Evolutionary conservation across 208 protist genomes (phyloP).

Genomic region (Leishmania amazonensis): DNA sequence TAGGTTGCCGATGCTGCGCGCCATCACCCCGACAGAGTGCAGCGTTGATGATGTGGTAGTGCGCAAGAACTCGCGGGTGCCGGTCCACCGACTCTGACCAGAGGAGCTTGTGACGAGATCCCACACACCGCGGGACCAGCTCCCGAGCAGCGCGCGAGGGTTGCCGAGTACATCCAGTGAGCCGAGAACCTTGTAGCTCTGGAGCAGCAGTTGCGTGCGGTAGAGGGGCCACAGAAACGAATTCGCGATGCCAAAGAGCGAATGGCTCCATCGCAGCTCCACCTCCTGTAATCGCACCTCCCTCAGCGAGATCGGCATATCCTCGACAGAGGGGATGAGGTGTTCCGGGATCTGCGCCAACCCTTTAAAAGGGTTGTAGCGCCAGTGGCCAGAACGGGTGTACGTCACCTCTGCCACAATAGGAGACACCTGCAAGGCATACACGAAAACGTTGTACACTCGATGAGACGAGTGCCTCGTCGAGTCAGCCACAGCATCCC

Average conservation of each 20-base stretch:
- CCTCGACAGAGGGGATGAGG: slow-evolving; percentile 65
- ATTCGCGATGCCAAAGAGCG: slow-evolving; percentile 22
- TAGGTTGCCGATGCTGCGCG: slow-evolving; percentile 55
- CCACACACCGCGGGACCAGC: slow-evolving; percentile 62
- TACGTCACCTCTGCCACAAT: slow-evolving; percentile 50
- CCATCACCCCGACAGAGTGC: slow-evolving; percentile 72
- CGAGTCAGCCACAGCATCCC: not conserved
- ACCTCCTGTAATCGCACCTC: slow-evolving; percentile 36
- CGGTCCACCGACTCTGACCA: slow-evolving; percentile 41
- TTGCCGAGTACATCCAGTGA: slow-evolving; percentile 79
- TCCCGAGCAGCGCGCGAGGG: slow-evolving; percentile 57
- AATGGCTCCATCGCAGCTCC: slow-evolving; percentile 34
- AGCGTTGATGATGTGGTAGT: slow-evolving; percentile 68
- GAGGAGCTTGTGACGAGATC: slow-evolving; percentile 45
- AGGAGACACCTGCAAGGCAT: slow-evolving; percentile 41
- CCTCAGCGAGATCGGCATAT: slow-evolving; percentile 27
- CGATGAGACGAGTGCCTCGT: not conserved
- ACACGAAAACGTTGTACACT: slow-evolving; percentile 47
- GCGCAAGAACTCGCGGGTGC: slow-evolving; percentile 51
- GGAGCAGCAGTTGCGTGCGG: slow-evolving; percentile 62
- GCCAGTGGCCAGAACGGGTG: slow-evolving; percentile 42
- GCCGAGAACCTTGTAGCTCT: slow-evolving; percentile 76
- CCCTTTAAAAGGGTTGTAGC: slow-evolving; percentile 54
- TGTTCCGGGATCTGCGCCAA: slow-evolving; percentile 28
- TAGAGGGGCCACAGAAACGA: slow-evolving; percentile 58